Evolutionary conservation across 805 yeast genomes (phyloP).

Genomic region (Metahyphopichia silvanorum): DNA sequence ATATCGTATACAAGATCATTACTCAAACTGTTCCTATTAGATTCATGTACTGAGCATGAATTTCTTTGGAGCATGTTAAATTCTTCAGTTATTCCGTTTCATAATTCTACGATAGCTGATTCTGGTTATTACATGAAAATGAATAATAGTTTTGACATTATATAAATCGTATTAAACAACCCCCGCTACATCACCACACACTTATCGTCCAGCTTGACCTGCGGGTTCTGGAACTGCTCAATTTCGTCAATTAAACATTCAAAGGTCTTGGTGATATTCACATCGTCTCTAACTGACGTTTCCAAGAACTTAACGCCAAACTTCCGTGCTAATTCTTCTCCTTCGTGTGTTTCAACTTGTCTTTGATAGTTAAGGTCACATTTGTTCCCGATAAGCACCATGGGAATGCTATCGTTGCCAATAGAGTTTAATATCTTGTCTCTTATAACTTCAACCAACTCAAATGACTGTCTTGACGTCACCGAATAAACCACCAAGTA

Average conservation of each 20-base stretch:
- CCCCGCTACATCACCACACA: conserved; percentile 43
- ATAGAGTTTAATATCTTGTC: conserved; percentile 77
- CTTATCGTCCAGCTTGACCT: conserved; percentile 43
- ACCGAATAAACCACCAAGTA: conserved; percentile 80
- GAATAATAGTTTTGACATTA: too few relatives aligned
- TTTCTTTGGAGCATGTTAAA: too few relatives aligned
- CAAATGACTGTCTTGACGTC: conserved; percentile 73
- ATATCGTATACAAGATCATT: too few relatives aligned
- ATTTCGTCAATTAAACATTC: conserved; percentile 55
- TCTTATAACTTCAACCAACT: conserved; percentile 68
- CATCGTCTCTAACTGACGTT: conserved; percentile 47
- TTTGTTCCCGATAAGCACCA: conserved; percentile 68
- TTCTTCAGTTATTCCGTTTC: too few relatives aligned
- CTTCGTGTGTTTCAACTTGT: conserved; percentile 60
- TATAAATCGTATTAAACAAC: too few relatives aligned
- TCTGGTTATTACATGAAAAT: too few relatives aligned
- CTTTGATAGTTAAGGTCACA: conserved; percentile 60
- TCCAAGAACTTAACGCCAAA: conserved; percentile 47
- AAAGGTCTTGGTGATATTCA: conserved; percentile 51
- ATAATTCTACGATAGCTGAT: too few relatives aligned
- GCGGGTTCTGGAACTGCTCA: conserved; percentile 59
- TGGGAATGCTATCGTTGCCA: conserved; percentile 46
- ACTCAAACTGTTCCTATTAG: too few relatives aligned
- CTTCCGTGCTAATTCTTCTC: conserved; percentile 37
- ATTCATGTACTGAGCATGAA: too few relatives aligned